Evolutionary conservation across 306 rosid species (phyloP), one percentile per base, ranked within the genome.

Genomic region (Prunus mongolica): DNA sequence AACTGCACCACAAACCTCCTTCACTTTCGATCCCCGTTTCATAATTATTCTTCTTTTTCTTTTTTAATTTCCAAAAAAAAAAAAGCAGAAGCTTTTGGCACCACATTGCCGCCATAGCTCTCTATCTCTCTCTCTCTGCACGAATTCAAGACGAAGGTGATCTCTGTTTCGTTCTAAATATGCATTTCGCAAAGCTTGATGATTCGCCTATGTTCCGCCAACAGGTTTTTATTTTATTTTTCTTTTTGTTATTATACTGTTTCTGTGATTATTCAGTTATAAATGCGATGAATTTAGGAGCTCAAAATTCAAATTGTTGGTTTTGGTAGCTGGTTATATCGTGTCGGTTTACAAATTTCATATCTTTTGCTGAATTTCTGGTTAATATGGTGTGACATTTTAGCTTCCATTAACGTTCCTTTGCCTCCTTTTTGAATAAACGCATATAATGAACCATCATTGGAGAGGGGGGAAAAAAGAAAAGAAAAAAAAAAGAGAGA

Each of bases 161-260:
- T 64, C 56, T n/a, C 38, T 30, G 32, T 50, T 8, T 66, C 55
- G 16, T 46, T 58, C 51, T 45, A 16, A 83, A 87, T 70, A 94
- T 94, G 98, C 93, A 83, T 85, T 94, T 92, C 82, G 81, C 94
- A 14, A 94, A 92, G 95, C 96, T 94, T 57, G 98, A 94, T 67
- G 98, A 94, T 76, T 91, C 97, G 77, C 98, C 98, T 27, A 94
- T 94, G 98, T 91, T 94, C 85, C 98, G 98, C 81, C 91, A 94
- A 87, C 97, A 94, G 97, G 98, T 94, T 49, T 71, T 66, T 74
- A 60, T 65, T 77, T 77, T 72, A 38, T 46, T 19, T 6, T 20
- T 41, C 34, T 27, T 22, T 8, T n/a, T 27, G 3, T 44, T 62
- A 62, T 1, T 67, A 2, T 16, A 24, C 12, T 6, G 1, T 46